Percentiles rank a stretch among this genome's conserved stretches.
phyloP scores from a whole-genome alignment of 768 basidiomycete genomes.

The Hysterangium stoloniferum region DNA sequence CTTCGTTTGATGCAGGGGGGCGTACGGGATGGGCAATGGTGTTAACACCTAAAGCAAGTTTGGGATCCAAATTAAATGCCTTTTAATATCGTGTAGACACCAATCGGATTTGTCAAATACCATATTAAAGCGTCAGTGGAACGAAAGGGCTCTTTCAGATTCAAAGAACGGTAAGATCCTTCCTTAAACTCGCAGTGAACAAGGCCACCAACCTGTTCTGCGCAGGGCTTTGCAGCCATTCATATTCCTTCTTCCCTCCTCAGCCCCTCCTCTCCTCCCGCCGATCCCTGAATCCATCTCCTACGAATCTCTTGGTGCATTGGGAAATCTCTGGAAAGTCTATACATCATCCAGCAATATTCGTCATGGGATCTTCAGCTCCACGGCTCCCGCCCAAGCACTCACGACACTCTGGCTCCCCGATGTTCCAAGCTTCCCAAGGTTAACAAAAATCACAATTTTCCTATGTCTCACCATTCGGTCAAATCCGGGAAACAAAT shows the following conservation, averaged over 20 bases:
- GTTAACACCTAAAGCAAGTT: too few species aligned
- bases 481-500: background rate
- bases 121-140: conserved; percentile 1
- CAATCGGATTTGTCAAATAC: conserved; percentile 8
- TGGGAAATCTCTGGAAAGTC: background rate
- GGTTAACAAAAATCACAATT: conserved; percentile 3
- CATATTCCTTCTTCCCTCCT: conserved; percentile 6
- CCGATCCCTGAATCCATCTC: background rate
- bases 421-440: background rate
- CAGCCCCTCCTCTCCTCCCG: conserved; percentile 4
- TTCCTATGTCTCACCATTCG: background rate
- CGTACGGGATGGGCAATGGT: too few species aligned
- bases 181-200: too few species aligned
- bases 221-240: conserved; percentile 2
- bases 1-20: too few species aligned
- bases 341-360: background rate
- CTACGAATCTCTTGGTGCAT: background rate
- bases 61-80: too few species aligned
- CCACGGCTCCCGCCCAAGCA: background rate
- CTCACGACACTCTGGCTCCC: background rate
- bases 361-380: background rate
- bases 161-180: conserved; percentile 2
- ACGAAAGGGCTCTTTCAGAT: conserved; percentile 2
- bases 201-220: too few species aligned
- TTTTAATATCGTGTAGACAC: background rate